Percentiles rank a stretch among this genome's conserved stretches.
These are phyloP conservation scores for Somion occarium DNA, from an alignment of 1,284 basidiomycete species.

Conservation along the genomic window DNA sequence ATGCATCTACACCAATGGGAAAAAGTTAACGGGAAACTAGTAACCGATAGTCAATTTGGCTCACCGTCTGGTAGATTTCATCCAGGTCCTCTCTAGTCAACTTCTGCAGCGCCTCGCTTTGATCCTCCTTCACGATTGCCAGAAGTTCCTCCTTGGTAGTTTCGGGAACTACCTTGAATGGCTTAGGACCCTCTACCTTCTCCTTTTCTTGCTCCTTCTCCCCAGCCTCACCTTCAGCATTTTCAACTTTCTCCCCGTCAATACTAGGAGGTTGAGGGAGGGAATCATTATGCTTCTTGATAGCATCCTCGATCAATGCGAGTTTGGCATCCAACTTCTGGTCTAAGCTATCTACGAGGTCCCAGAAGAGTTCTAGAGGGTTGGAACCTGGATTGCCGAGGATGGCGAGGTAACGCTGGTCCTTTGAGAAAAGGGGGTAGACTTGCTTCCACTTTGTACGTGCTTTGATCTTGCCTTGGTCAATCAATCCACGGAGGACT, in stretches of 20 bases:
- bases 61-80: conserved; percentile 64
- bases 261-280: conserved; percentile 6
- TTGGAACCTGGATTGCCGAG: conserved; percentile 91
- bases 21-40: conserved; percentile 9
- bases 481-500: conserved; percentile 67
- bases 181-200: conserved; percentile 20
- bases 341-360: conserved; percentile 83
- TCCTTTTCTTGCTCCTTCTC: conserved; percentile 31
- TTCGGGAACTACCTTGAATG: conserved; percentile 50
- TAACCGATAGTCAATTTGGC: conserved; percentile 25
- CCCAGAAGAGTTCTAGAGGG: conserved; percentile 96
- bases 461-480: conserved; percentile 68
- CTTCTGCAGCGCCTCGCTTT: conserved; percentile 41
- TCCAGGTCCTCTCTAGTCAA: conserved; percentile 51
- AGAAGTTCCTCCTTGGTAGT: conserved; percentile 60
- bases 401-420: conserved; percentile 80
- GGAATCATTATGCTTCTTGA: conserved; percentile 44
- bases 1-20: conserved; percentile 49
- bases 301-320: conserved; percentile 52
- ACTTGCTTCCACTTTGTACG: conserved; percentile 90
- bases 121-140: conserved; percentile 49
- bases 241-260: conserved; percentile 20
- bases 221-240: conserved; percentile 19
- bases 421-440: conserved; percentile 71
- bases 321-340: conserved; percentile 81